These are phyloP conservation scores for Zasmidium angulare DNA, from an alignment of 2,329 filamentous ascomycete genomes.

Conservation along the genomic window DNA sequence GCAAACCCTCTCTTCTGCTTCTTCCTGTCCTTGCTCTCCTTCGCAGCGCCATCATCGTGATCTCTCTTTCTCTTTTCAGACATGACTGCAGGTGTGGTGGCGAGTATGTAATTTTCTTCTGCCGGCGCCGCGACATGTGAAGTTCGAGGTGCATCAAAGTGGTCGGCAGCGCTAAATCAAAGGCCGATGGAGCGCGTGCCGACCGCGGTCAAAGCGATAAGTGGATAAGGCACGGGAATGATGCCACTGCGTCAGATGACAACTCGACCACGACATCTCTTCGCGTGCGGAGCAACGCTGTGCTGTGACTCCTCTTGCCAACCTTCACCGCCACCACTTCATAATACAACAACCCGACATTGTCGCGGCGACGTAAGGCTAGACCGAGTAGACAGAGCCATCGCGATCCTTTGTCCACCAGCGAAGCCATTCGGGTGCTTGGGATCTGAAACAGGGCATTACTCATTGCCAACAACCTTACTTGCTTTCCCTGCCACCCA, in stretches of 20 bases:
- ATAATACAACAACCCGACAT: no score
- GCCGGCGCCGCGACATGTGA: not conserved
- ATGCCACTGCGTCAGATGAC: slow-evolving; percentile 1
- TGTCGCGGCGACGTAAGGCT: no score
- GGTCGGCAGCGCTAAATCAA: not conserved
- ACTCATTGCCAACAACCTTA: slow-evolving; percentile 2
- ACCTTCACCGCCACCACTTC: no score
- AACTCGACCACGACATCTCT: not conserved
- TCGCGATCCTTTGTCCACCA: slow-evolving; percentile 17
- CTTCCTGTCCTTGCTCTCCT: slow-evolving; percentile 34
- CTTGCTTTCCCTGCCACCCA: slow-evolving; percentile 1
- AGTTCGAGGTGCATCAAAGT: no score
- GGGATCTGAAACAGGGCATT: slow-evolving; percentile 17
- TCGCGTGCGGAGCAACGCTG: not conserved
- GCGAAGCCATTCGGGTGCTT: slow-evolving; percentile 12
- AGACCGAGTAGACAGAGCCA: not conserved
- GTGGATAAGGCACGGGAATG: not conserved
- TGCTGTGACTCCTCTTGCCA: slow-evolving; percentile 1
- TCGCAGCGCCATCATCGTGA: slow-evolving; percentile 13
- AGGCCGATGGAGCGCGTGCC: not conserved
- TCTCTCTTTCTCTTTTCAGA: slow-evolving; percentile 24
- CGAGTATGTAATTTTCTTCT: not conserved
- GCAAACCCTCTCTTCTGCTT: slow-evolving; percentile 70
- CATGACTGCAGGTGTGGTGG: slow-evolving; percentile 12
- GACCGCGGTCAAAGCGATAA: no score